Base-by-base conservation (phyloP, 768 basidiomycete genomes). In the Phaeotremella fagi region DNA sequence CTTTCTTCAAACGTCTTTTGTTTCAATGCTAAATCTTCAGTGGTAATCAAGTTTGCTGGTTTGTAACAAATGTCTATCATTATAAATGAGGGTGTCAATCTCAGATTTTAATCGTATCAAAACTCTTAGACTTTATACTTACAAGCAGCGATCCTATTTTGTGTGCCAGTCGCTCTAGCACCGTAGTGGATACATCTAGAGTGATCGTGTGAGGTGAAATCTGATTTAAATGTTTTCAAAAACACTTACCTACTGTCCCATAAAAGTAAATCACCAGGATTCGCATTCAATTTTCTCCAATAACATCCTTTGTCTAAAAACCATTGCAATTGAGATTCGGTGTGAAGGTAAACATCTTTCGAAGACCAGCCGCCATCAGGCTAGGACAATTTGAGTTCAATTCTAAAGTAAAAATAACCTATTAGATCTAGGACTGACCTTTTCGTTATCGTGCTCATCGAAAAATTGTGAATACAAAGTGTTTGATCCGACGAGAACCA, bases 211-310 rank as follows among this genome's bases (percentile, higher is more conserved):
- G 33, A 35, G 33, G 11, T 35, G n/a, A 9, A 9, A 9, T n/a
- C 33, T 35, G 9, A n/a, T n/a, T 35, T n/a, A 9, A 9, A 35
- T 9, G n/a, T 9, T 35, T n/a, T 9, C 9, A n/a, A 9, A 35
- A 35, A 9, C 9, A 35, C 33, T 35, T 35, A 35, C 33, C 33
- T 9, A 35, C 33, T 36, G 49, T 72, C 63, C 68, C 72, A 75
- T 9, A 74, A 51, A 51, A 73, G 61, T 25, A 74, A 51, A 33
- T 70, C 72, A 16, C 72, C 72, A 1, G 72, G 68, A 1, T 60
- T 68, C 28, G 55, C 56, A 31, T 50, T 53, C 31, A 68, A 61
- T 57, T 73, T 73, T 46, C 57, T 50, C 59, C 58, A 69, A 37
- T 70, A 57, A 50, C 55, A 70, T 3, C 72, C 72, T 31, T 50